Conservation (phyloP, 495 filamentous ascomycete genomes). For the Neurospora sp. region DNA sequence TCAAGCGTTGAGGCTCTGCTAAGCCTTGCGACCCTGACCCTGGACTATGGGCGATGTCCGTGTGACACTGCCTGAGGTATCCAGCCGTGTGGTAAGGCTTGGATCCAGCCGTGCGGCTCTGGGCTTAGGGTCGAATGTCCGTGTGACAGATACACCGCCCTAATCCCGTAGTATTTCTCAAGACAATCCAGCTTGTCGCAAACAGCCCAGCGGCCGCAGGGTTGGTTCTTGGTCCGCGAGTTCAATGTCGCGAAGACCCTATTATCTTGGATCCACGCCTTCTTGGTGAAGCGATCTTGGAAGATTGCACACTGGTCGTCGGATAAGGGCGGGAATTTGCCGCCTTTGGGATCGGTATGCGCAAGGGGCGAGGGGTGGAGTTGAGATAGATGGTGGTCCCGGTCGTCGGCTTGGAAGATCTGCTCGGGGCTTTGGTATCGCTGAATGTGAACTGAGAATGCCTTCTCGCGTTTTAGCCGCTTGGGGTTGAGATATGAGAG, state of each 20-base stretch:
- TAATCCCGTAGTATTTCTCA: neutral
- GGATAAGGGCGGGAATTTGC: rapidly evolving
- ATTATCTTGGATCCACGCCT: neutral
- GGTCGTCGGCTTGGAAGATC: neutral
- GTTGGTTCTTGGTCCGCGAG: neutral
- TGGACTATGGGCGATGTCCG: too few species aligned
- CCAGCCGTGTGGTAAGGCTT: too few species aligned
- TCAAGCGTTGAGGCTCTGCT: too few species aligned
- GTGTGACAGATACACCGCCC: too few species aligned
- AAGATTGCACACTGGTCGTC: neutral
- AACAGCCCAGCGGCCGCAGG: neutral
- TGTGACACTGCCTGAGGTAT: too few species aligned
- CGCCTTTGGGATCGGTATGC: neutral
- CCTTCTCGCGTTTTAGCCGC: neutral
- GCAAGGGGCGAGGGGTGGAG: too few species aligned
- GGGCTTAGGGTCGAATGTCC: too few species aligned
- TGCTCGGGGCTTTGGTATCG: neutral
- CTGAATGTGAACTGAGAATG: neutral
- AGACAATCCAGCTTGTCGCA: neutral
- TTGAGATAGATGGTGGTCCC: too few species aligned
- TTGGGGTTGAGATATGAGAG: neutral
- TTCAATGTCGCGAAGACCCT: neutral
- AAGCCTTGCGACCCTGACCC: too few species aligned
- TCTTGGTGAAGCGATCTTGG: neutral
- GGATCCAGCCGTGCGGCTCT: too few species aligned